Conservation (phyloP, 2,329 filamentous ascomycete genomes). For the Venturia aucupariae region DNA sequence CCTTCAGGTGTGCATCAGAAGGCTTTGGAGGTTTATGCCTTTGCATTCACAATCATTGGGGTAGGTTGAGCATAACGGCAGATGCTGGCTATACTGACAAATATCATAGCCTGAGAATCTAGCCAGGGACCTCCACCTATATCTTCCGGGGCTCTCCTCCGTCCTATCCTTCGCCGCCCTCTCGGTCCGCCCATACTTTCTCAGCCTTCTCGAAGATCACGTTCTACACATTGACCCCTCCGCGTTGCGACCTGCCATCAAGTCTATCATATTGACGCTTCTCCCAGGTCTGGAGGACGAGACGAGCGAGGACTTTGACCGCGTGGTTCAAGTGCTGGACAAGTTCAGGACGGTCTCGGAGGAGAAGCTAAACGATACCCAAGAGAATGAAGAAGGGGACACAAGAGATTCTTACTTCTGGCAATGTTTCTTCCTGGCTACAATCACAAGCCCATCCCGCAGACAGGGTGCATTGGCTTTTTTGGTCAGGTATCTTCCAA, state of each 20-base stretch:
- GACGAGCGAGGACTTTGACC: constrained; percentile 92
- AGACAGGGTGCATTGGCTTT: constrained; percentile 84
- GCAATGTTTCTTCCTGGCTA: constrained; percentile 93
- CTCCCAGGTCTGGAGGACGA: constrained; percentile 91
- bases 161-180: constrained; percentile 92
- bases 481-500: constrained; percentile 68
- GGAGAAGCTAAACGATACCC: constrained; percentile 40
- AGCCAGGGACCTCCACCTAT: constrained; percentile 72
- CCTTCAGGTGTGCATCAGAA: constrained; percentile 98
- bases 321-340: constrained; percentile 69
- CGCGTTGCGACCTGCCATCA: constrained; percentile 75
- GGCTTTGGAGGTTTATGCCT: constrained; percentile 83
- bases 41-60: constrained; percentile 80
- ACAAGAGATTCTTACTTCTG: constrained; percentile 80
- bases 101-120: constrained; percentile 54
- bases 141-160: constrained; percentile 79
- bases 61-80: constrained; percentile 31
- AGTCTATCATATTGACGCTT: constrained; percentile 79
- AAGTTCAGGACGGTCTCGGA: constrained; percentile 57
- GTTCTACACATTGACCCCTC: constrained; percentile 62
- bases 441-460: constrained; percentile 79
- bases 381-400: constrained; percentile 30
- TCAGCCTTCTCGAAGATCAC: constrained; percentile 73
- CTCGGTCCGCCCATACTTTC: constrained; percentile 75
- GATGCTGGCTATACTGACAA: background rate